Base-by-base conservation (phyloP, 2,329 filamentous ascomycete species). In the Pestalotiopsis sp. region DNA sequence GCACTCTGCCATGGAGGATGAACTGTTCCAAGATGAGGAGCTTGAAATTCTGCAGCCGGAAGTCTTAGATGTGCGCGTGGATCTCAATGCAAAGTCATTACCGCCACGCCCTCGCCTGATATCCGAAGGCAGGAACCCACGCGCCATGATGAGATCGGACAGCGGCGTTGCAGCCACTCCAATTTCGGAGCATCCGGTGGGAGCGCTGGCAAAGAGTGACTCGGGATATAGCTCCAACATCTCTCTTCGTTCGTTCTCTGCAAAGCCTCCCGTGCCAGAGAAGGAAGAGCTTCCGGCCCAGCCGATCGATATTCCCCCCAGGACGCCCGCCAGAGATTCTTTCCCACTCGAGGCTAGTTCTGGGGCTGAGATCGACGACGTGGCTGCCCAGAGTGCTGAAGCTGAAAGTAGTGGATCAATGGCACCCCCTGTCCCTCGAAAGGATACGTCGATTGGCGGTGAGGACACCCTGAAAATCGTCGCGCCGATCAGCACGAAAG, bases 181-280 rank as follows among this genome's bases (percentile, higher is more conserved):
- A 4, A 79, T 79, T 1, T 82, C 81, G 3, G 80, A 83, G 63
- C 76, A 71, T 14, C 80, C 81, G 1, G 78, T 78, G 17, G 84
- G 81, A 66, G 76, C 83, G 4, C 77, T 87, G n/a, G 82, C 84
- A 39, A 88, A 88, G 69, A 83, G 86, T 52, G 88, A 90, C 72
- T 89, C 87, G 30, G 87, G 87, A 17, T 90, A 90, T 72, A 86
- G 86, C 72, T 90, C 87, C 7, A 89, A 85, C 71, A 79, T 86
- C 4, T 90, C 88, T 13, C 75, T 89, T 20, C 82, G 85, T 52
- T 89, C 87, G 0, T 81, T 86, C 65, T 78, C 80, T 24, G 73
- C 76, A 9, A 81, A 78, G 68, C 67, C 74, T 11, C 72, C 73
- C 3, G 68, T 73, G 24, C 62, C 68, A 1, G 76, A 79, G 20